These are phyloP conservation scores for Backusella luteola DNA, from an alignment of 192 early-diverging fungal species.

Conservation along the genomic window DNA sequence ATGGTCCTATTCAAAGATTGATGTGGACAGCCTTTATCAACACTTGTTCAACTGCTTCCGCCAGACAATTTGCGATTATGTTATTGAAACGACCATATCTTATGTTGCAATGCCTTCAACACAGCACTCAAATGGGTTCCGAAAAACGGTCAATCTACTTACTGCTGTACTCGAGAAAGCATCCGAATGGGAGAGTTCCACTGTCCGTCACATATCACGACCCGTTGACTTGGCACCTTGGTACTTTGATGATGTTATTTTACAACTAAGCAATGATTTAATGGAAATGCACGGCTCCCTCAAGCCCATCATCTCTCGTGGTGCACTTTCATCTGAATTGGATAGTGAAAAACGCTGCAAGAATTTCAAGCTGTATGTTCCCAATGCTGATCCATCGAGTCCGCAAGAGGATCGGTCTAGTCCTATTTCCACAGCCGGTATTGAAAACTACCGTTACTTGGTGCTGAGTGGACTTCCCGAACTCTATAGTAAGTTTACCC, in stretches of 20 bases:
- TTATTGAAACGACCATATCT: slow-evolving; percentile 39
- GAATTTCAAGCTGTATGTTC: slow-evolving; percentile 27
- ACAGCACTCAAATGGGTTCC: neutral
- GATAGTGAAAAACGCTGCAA: neutral
- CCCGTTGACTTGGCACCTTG: slow-evolving; percentile 48
- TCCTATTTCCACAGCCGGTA: neutral
- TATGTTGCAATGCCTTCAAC: neutral
- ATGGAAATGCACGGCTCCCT: slow-evolving; percentile 40
- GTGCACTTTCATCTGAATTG: slow-evolving; percentile 22
- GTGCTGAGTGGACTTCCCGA: slow-evolving; percentile 53
- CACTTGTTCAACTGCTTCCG: slow-evolving; percentile 44
- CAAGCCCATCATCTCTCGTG: slow-evolving; percentile 44
- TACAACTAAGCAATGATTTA: slow-evolving; percentile 44
- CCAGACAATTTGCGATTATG: slow-evolving; percentile 56
- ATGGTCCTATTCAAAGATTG: slow-evolving; percentile 48
- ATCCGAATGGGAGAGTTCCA: slow-evolving; percentile 45
- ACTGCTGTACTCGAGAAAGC: slow-evolving; percentile 36
- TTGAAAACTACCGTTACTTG: slow-evolving; percentile 39
- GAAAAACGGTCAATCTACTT: neutral
- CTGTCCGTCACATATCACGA: slow-evolving; percentile 38
- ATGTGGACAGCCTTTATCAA: slow-evolving; percentile 37
- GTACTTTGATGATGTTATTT: slow-evolving; percentile 51
- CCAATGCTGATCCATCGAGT: slow-evolving; percentile 26
- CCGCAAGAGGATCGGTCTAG: neutral
- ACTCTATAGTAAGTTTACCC: slow-evolving; percentile 32